Percentiles rank a stretch among this genome's conserved stretches.
Conservation (phyloP, 495 filamentous ascomycete genomes). For the Margaritispora aquatica region DNA sequence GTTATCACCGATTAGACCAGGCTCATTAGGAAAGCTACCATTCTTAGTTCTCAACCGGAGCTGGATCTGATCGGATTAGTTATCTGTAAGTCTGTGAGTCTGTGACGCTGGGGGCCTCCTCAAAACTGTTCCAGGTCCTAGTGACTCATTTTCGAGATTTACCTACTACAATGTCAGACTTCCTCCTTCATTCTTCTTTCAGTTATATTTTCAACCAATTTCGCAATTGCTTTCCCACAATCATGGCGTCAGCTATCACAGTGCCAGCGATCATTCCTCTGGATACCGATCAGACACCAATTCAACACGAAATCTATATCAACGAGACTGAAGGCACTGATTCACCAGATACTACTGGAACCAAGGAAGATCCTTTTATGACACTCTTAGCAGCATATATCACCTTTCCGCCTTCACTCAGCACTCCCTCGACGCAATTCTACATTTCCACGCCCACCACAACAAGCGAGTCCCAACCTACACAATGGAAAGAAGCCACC, state of each 20-base stretch:
- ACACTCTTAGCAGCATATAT: slow-evolving; percentile 69
- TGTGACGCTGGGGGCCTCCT: neutral
- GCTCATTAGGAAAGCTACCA: too few relatives aligned
- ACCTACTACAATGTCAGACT: too few relatives aligned
- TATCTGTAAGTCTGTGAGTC: too few relatives aligned
- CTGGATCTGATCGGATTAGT: neutral
- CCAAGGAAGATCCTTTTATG: slow-evolving; percentile 71
- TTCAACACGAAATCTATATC: slow-evolving; percentile 55
- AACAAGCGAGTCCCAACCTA: slow-evolving; percentile 52
- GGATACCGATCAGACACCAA: neutral
- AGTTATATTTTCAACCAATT: too few relatives aligned
- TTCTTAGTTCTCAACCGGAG: too few relatives aligned
- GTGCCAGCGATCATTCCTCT: neutral
- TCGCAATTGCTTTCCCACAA: neutral
- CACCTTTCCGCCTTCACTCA: slow-evolving; percentile 54
- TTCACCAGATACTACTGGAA: slow-evolving; percentile 57
- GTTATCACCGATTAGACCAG: too few relatives aligned
- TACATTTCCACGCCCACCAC: slow-evolving; percentile 64
- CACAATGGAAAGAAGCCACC: slow-evolving; percentile 74
- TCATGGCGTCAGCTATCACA: neutral
- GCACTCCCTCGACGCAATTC: slow-evolving; percentile 56
- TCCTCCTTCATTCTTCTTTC: too few relatives aligned
- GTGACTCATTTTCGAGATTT: neutral
- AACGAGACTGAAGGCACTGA: slow-evolving; percentile 75
- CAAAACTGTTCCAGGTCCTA: neutral